Base-by-base conservation (phyloP, 2,329 filamentous ascomycete species). In the Orbilia oligospora region DNA sequence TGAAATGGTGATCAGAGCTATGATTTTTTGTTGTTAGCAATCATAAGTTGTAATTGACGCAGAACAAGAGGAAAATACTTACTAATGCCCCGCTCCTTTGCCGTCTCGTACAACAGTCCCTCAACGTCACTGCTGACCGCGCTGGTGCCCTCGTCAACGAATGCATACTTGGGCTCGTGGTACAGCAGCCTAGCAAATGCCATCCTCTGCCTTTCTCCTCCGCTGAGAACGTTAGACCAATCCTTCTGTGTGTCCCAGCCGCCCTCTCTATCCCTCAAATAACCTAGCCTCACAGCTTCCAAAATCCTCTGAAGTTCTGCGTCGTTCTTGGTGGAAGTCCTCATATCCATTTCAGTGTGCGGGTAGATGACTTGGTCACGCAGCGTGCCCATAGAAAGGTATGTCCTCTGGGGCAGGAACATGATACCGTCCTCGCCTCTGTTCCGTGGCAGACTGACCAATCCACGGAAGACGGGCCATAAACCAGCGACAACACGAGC, bases 361-460 rank as follows among this genome's bases (percentile, higher is more conserved):
- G 96, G 96, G 82, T 99, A 99, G 83, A 98, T 97, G 82, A 99
- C 93, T 85, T 99, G 97, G 82, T 99, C 97, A 27, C 96, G 91
- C 9, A 98, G 87, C 0, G 96, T 98, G 41, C 96, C 96, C 22
- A 95, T 92, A 84, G 91, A 80, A 16, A 82, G 76, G 44, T 82
- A 82, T 0, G 95, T 94, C 16, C 95, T 89, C 84, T 99, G 96
- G 0, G 96, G 96, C 10, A 99, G 88, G 85, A 99, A 98, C 94
- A 99, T 98, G 86, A 99, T 97, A 76, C 96, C 96, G 81, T 98
- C 95, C 80, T 91, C 88, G 46, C 94, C 94, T 49, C 90, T 89
- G 46, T 87, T 88, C 83, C 96, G 93, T 1, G 96, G 95, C 0
- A 94, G 90, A 75, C 92, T 97, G 18, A 97, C 93, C 1, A 99